Base-by-base conservation (phyloP, 805 yeast genomes). In the Candida saitoana region DNA sequence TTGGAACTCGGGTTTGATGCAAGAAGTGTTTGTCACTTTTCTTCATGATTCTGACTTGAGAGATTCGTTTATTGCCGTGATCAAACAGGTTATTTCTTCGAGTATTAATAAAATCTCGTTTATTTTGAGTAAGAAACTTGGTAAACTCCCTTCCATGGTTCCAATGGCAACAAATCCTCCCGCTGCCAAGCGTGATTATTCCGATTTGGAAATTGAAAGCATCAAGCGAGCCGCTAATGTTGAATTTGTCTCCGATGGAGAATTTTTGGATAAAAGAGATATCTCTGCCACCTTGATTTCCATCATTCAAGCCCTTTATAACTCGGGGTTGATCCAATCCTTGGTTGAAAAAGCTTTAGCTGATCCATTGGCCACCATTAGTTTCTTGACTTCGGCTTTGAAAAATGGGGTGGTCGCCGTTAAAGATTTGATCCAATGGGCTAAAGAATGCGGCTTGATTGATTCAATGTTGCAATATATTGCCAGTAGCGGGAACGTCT, bases 1-100 rank as follows among this genome's bases (percentile, higher is more conserved):
- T 46, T 68, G 60, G 64, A 54, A 66, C 50, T 67, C 74, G 25
- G 73, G 73, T 44, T 62, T 67, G 45, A 43, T 69, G 40, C 55
- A 56, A 40, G 57, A 55, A 22, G 46, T 68, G 38, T 63, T 67
- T 55, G 48, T 47, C 42, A 55, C 50, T 39, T 44, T 69, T 36
- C 41, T 59, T 36, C 59, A 66, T 50, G 66, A 64, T 54, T 3
- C 54, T 22, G 56, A 54, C 31, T 67, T 69, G 55, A 59, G 58
- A 46, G 37, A 49, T 36, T 65, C 70, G 24, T 54, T 69, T 19
- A 51, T 65, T 42, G 49, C 46, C 36, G 63, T 62, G 34, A 69
- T 63, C 46, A 60, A 64, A 51, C 52, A 63, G 30, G 41, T 65
- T 29, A 60, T 68, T 52, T 40, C 52, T n/a, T 51, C 62, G 35